Percentiles rank a stretch among this genome's conserved stretches.
Evolutionary conservation across 495 filamentous ascomycete species (phyloP).

Genomic region (Echria macrotheca): DNA sequence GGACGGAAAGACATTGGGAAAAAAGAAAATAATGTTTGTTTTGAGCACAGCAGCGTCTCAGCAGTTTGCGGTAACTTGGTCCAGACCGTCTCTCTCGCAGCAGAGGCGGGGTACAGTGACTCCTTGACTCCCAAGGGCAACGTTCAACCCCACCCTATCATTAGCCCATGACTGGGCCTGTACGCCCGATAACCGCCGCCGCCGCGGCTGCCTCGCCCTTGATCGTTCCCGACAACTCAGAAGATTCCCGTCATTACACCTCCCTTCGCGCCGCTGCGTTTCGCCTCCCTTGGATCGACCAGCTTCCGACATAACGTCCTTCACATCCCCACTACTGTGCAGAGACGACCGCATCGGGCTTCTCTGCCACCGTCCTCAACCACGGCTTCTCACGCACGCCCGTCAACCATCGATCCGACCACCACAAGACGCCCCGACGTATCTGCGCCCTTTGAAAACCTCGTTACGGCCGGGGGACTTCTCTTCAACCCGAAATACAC

Average conservation of each 20-base stretch:
- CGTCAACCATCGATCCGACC: slow-evolving; percentile 10
- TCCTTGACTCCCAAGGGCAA: slow-evolving; percentile 1
- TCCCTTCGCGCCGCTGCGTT: too few species aligned
- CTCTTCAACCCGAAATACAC: slow-evolving; percentile 40
- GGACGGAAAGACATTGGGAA: background rate
- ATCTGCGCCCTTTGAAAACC: too few species aligned
- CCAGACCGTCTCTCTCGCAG: too few species aligned
- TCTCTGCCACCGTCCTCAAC: slow-evolving; percentile 20
- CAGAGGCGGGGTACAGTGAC: slow-evolving; percentile 8
- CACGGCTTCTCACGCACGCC: slow-evolving; percentile 28
- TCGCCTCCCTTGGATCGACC: background rate
- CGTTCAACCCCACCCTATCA: slow-evolving; percentile 11
- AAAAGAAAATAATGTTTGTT: background rate
- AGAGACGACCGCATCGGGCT: slow-evolving; percentile 23
- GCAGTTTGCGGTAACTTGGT: too few species aligned
- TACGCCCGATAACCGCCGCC: background rate
- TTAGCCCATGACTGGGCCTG: background rate
- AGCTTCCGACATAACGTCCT: too few species aligned
- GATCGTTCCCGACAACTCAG: too few species aligned
- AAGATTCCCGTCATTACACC: too few species aligned
- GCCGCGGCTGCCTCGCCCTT: background rate
- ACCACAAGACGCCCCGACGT: slow-evolving; percentile 6
- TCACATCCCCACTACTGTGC: slow-evolving; percentile 14
- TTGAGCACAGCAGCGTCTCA: background rate
- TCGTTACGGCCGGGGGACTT: slow-evolving; percentile 37